phyloP scores from a whole-genome alignment of 108 stramenopile genomes.

The Cyclotella baltica region DNA sequence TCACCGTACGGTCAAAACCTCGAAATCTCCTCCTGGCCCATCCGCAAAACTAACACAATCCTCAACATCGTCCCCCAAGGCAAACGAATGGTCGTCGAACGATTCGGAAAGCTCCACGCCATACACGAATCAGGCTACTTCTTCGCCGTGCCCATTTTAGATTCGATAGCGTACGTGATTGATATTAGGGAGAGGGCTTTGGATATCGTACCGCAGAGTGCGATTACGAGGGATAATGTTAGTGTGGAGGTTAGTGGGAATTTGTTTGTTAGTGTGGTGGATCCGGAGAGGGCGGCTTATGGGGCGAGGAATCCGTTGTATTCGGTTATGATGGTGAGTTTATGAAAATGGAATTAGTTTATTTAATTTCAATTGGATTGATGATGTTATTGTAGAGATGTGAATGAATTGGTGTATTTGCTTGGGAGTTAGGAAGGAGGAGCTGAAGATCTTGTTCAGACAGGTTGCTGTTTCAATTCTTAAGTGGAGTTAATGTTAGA shows the following conservation, averaged over 20 bases:
- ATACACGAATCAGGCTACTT: slow-evolving; percentile 94
- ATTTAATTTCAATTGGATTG: background rate
- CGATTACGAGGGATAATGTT: slow-evolving; percentile 98
- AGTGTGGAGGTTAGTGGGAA: slow-evolving; percentile 97
- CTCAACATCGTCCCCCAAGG: slow-evolving; percentile 96
- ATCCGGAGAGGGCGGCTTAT: slow-evolving; percentile 94
- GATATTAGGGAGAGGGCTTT: slow-evolving; percentile 96
- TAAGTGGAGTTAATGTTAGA: no score
- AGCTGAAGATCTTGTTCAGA: no score
- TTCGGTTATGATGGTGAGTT: slow-evolving; percentile 90
- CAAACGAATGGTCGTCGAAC: slow-evolving; percentile 93
- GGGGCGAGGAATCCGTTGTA: slow-evolving; percentile 96
- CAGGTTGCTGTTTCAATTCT: no score
- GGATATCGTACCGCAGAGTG: slow-evolving; percentile 91
- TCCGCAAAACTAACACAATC: slow-evolving; percentile 86
- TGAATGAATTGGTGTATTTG: no score
- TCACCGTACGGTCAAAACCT: slow-evolving; percentile 55
- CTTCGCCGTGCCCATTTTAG: slow-evolving; percentile 93
- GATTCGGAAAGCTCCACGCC: slow-evolving; percentile 89
- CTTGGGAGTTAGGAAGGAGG: no score
- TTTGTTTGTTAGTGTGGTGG: slow-evolving; percentile 94
- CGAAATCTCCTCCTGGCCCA: slow-evolving; percentile 78
- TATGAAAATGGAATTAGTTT: background rate
- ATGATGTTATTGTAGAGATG: no score
- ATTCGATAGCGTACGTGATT: slow-evolving; percentile 93